Evolutionary conservation across 23 red algal genomes (phyloP).

Genomic region (Gracilariopsis chorda): DNA sequence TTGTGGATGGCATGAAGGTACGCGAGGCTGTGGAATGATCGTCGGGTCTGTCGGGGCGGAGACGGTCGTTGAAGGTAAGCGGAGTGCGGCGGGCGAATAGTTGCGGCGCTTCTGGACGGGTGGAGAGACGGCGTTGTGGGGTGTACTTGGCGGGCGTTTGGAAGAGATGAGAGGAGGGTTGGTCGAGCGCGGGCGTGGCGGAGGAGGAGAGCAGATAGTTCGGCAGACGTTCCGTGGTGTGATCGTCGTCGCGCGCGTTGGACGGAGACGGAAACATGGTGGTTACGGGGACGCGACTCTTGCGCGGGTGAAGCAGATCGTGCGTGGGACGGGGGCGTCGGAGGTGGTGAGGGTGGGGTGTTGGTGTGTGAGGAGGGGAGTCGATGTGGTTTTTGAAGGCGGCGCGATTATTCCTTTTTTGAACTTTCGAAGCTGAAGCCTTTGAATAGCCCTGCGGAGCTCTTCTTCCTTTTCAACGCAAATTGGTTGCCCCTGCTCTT

Average conservation of each 20-base stretch:
- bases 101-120: neutral
- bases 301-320: too few relatives aligned
- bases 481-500: too few relatives aligned
- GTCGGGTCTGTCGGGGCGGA: constrained; percentile 4
- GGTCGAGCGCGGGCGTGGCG: neutral
- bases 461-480: too few relatives aligned
- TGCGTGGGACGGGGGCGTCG: too few relatives aligned
- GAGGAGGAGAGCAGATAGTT: constrained; percentile 41
- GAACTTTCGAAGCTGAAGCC: too few relatives aligned
- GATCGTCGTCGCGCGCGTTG: neutral
- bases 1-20: neutral
- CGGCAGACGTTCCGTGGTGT: constrained; percentile 31
- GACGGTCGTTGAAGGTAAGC: constrained; percentile 58
- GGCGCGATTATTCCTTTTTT: too few relatives aligned
- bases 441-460: too few relatives aligned
- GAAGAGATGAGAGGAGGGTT: neutral
- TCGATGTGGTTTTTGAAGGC: too few relatives aligned
- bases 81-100: constrained; percentile 5
- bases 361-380: too few relatives aligned
- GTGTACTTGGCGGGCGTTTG: neutral
- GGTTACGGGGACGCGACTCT: too few relatives aligned
- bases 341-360: too few relatives aligned
- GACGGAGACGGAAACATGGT: neutral
- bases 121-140: neutral
- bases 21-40: neutral